Base-by-base conservation (phyloP, 768 basidiomycete species). In the Erythrobasidium yunnanense region DNA sequence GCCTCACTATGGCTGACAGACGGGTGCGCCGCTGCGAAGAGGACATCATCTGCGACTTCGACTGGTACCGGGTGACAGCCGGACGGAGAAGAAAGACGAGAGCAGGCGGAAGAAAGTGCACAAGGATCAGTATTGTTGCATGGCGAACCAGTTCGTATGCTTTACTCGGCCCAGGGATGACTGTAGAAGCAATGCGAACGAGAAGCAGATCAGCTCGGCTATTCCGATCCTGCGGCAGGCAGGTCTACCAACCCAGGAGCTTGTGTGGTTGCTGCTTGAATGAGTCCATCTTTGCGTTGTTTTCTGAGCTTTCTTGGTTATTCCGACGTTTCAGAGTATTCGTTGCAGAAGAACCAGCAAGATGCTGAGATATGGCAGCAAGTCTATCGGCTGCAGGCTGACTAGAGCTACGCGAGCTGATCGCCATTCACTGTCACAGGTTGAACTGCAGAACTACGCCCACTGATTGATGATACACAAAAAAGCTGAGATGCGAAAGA, bases 21-120 rank as follows among this genome's bases (percentile, higher is more conserved):
- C 0, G 90, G 90, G 71, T 88, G 88, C 0, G 95, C 93, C 80
- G 96, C 96, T 73, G 91, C 90, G 72, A 80, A 85, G 70, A 97
- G 85, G 66, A 97, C 60, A 63, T 63, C 60, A 35, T 63, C 47
- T 46, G 60, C 60, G 38, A 63, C 60, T 25, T 63, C 60, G 49
- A 63, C 60, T 63, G 38, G n/a, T n/a, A n/a, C n/a, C 34, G 54
- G 25, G 34, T 18, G 54, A 30, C 7, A 30, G 25, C 17, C 25
- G 54, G 34, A 27, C 50, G 50, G 15, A 15, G 15, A 45, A 15
- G 25, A 23, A 52, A 11, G 17, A 11, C 50, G 8, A 38, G 23
- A 27, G 8, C 34, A 47, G 7, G 42, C 57, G 30, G 57, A 25
- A n/a, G 29, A 46, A 25, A 32, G 33, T 22, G 54, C 34, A 34